Base-by-base conservation (phyloP, 306 rosid genomes). In the Fagus crenata region DNA sequence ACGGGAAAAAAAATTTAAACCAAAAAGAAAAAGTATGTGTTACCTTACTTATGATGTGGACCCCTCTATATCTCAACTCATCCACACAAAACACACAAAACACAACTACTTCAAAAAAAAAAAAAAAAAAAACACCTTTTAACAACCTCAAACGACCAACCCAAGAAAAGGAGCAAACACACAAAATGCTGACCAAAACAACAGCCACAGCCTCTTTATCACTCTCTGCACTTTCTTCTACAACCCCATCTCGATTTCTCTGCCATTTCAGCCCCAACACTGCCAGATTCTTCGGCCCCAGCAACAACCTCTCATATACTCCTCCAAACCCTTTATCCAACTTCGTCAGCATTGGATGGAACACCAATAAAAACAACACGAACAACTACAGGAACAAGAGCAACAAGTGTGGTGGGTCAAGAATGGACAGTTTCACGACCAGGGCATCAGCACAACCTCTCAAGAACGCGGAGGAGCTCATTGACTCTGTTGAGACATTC, bases 401-500 rank as follows among this genome's bases (percentile, higher is more conserved):
- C 39, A 74, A 36, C n/a, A 75, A 58, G 28, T 74, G 64, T 81
- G 84, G 80, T 7, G 74, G 78, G 73, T 81, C 79, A 5, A 67
- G 80, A 75, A 90, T 89, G 96, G 80, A 80, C 4, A 76, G 84
- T 2, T 82, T 93, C 82, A 84, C 89, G 0, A 78, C 93, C 33
- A 85, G 85, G 51, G 97, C 98, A 0, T 76, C 76, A 6, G 96
- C 97, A 4, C 92, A 91, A 85, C 98, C 99, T 7, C 91, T 96
- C 43, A 69, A 72, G 80, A 89, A 91, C 74, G 91, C 93, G 6
- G 93, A 89, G 4, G 93, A 89, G 53, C 98, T 96, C 74, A 92
- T 96, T 13, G 91, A 91, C 73, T 96, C 98, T 1, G 99, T 96
- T 6, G 89, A 92, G 86, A 96, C 99, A 0, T 96, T 96, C 81